Conservation (phyloP, 352 stramenopile species). For the Globisporangium paroecandrum region DNA sequence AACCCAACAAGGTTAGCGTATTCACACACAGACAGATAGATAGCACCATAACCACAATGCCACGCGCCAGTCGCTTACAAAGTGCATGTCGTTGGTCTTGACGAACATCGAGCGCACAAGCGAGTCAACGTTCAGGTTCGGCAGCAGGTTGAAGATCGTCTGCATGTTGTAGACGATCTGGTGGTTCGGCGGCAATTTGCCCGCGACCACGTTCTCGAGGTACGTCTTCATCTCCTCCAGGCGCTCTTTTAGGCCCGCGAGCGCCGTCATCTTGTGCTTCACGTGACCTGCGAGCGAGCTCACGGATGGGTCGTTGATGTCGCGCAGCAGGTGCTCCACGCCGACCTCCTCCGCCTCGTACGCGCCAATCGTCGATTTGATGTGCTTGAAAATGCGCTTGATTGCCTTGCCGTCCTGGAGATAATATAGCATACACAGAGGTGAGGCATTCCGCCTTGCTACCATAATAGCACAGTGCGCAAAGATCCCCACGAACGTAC, state of each 20-base stretch:
- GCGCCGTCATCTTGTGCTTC: slow-evolving; percentile 97
- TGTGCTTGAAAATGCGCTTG: slow-evolving; percentile 97
- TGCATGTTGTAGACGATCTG: slow-evolving; percentile 99
- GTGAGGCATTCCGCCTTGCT: background rate
- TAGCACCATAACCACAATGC: background rate
- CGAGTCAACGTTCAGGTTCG: slow-evolving; percentile 97
- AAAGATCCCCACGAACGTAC: slow-evolving; percentile 9
- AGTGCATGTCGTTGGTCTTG: slow-evolving; percentile 99
- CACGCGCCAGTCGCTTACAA: slow-evolving; percentile 61
- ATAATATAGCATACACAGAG: background rate
- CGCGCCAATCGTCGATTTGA: slow-evolving; percentile 94
- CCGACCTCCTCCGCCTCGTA: slow-evolving; percentile 96
- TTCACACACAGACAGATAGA: background rate
- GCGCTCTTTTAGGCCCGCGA: slow-evolving; percentile 91
- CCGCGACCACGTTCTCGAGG: slow-evolving; percentile 90
- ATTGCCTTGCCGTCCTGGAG: slow-evolving; percentile 91
- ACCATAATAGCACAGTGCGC: background rate
- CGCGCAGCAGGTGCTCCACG: slow-evolving; percentile 98
- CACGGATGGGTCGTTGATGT: slow-evolving; percentile 99
- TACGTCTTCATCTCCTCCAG: slow-evolving; percentile 99
- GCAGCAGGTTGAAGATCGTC: slow-evolving; percentile 99
- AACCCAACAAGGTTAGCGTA: background rate
- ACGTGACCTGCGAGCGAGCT: slow-evolving; percentile 97
- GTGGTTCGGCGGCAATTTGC: slow-evolving; percentile 70
- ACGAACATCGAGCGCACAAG: slow-evolving; percentile 97